Evolutionary conservation across 129 eudicot genomes (phyloP).

Genomic region (Gnaphalium uliginosum): DNA sequence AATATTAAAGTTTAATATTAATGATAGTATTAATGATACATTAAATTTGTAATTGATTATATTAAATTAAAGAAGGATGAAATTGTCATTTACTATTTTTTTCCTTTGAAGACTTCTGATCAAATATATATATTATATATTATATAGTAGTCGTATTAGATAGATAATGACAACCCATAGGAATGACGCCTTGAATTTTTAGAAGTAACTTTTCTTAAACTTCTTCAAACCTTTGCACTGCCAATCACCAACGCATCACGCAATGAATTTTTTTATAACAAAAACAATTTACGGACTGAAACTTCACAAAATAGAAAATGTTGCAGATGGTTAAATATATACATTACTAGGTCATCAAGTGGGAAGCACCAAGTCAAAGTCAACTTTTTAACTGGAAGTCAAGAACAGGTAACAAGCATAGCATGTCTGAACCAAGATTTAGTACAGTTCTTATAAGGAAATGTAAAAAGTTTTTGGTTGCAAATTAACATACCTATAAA

Average conservation of each 20-base stretch:
- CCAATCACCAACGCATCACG: neutral
- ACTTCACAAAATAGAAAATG: neutral
- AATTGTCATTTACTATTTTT: too few relatives aligned
- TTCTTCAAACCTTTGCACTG: neutral
- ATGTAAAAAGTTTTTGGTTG: neutral
- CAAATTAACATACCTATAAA: conserved; percentile 22
- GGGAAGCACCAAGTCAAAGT: neutral
- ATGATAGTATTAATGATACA: too few relatives aligned
- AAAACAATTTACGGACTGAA: neutral
- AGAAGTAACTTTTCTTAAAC: too few relatives aligned
- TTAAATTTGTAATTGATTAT: too few relatives aligned
- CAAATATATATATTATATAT: too few relatives aligned
- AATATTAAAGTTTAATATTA: too few relatives aligned
- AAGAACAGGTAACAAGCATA: conserved; percentile 29
- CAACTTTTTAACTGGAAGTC: conserved; percentile 11
- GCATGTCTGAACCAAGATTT: conserved; percentile 21
- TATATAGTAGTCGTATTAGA: too few relatives aligned
- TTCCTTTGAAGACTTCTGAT: too few relatives aligned
- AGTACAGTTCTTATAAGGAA: conserved; percentile 11
- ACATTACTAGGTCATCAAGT: neutral
- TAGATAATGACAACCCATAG: too few relatives aligned
- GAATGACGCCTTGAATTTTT: too few relatives aligned
- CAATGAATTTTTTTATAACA: neutral
- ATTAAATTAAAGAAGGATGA: too few relatives aligned
- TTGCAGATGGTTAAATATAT: neutral